Evolutionary conservation across 208 protist species (phyloP).

Genomic region (Leishmania gerbilli): DNA sequence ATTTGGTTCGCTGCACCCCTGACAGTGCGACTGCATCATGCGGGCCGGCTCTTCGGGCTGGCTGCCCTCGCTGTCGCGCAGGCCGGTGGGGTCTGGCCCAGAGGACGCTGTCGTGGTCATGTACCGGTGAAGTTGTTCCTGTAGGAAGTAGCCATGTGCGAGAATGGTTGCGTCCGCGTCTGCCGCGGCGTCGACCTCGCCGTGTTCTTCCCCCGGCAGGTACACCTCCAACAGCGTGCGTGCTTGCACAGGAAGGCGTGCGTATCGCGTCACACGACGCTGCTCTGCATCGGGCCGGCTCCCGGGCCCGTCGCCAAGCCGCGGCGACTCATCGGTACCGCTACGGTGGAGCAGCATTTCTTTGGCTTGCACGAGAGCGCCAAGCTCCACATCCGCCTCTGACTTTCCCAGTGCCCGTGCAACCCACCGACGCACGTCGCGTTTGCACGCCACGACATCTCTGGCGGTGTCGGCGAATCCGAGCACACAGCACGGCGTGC

Average conservation of each 20-base stretch:
- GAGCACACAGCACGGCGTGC: slow-evolving; percentile 59
- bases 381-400: slow-evolving; percentile 43
- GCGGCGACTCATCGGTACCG: slow-evolving; percentile 49
- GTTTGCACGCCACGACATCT: slow-evolving; percentile 36
- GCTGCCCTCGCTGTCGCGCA: not conserved
- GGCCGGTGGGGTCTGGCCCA: not conserved
- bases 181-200: slow-evolving; percentile 6
- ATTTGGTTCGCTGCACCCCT: not conserved
- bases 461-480: slow-evolving; percentile 42
- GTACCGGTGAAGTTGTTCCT: slow-evolving; percentile 33
- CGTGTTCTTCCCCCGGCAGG: slow-evolving; percentile 38
- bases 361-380: slow-evolving; percentile 45
- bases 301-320: slow-evolving; percentile 42
- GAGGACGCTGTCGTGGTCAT: slow-evolving; percentile 8
- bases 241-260: slow-evolving; percentile 48
- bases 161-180: slow-evolving; percentile 22
- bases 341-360: slow-evolving; percentile 76
- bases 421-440: slow-evolving; percentile 29
- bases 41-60: not conserved
- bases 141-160: slow-evolving; percentile 35
- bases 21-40: not conserved
- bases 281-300: slow-evolving; percentile 25
- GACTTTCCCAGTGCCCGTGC: slow-evolving; percentile 35
- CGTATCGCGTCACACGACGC: slow-evolving; percentile 39
- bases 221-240: slow-evolving; percentile 69